These are phyloP conservation scores for Massarina eburnea DNA, from an alignment of 2,329 filamentous ascomycete genomes.

Conservation along the genomic window DNA sequence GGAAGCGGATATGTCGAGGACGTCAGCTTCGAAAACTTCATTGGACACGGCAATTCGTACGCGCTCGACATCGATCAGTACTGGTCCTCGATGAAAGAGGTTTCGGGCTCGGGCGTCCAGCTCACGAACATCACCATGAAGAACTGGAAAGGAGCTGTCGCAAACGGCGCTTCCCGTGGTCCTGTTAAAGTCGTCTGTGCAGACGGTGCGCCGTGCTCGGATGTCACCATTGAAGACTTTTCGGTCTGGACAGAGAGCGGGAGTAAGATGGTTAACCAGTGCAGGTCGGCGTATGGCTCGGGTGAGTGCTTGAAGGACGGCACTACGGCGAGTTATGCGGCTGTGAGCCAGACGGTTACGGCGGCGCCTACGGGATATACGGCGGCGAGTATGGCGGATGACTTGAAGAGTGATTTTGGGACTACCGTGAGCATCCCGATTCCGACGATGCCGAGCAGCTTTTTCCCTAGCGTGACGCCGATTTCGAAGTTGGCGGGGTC, in stretches of 20 bases:
- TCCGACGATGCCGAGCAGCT: constrained; percentile 45
- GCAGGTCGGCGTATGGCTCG: constrained; percentile 52
- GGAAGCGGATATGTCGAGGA: constrained; percentile 57
- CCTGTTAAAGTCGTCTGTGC: constrained; percentile 58
- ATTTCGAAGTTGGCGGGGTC: constrained; percentile 30
- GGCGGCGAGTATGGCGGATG: constrained; percentile 41
- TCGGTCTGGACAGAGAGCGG: constrained; percentile 56
- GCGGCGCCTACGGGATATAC: constrained; percentile 41
- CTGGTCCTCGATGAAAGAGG: constrained; percentile 50
- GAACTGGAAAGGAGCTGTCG: constrained; percentile 59
- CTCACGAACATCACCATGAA: constrained; percentile 56
- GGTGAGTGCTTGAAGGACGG: constrained; percentile 51
- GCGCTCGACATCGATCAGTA: constrained; percentile 58
- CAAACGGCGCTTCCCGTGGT: constrained; percentile 53
- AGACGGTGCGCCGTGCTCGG: constrained; percentile 54
- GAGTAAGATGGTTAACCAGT: constrained; percentile 47
- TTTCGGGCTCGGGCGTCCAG: constrained; percentile 54
- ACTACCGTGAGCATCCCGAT: constrained; percentile 43
- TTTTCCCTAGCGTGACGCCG: constrained; percentile 42
- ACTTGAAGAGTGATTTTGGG: constrained; percentile 32
- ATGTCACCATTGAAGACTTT: constrained; percentile 54
- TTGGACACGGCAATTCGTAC: constrained; percentile 62
- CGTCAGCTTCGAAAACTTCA: constrained; percentile 59
- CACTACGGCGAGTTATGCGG: constrained; percentile 28
- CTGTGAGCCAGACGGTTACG: constrained; percentile 38